phyloP scores from a whole-genome alignment of 495 filamentous ascomycete genomes.

The Annulohypoxylon maeteangense region DNA sequence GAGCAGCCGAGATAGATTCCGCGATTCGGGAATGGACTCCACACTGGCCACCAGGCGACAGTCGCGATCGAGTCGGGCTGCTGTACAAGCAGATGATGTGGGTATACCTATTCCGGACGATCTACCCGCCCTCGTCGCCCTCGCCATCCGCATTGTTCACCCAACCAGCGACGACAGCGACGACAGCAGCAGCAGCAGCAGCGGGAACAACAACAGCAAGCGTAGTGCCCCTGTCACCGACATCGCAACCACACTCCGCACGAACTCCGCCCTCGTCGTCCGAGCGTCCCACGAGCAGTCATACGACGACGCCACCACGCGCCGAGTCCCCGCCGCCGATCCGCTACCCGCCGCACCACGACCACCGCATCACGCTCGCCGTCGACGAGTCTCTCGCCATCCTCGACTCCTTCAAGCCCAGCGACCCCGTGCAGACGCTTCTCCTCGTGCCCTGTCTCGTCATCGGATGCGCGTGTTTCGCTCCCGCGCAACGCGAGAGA shows the following conservation, averaged over 20 bases:
- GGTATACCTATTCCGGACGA: conserved; percentile 89
- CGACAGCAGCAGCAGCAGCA: conserved; percentile 17
- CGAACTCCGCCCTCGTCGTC: conserved; percentile 45
- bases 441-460: conserved; percentile 90
- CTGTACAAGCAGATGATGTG: conserved; percentile 91
- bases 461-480: conserved; percentile 87
- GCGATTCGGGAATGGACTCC: conserved; percentile 82
- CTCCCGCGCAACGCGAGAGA: conserved; percentile 71
- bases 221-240: conserved; percentile 54
- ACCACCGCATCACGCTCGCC: conserved; percentile 74
- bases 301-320: conserved; percentile 40
- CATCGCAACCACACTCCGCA: conserved; percentile 55
- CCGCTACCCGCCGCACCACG: conserved; percentile 55
- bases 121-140: conserved; percentile 67
- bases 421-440: conserved; percentile 73
- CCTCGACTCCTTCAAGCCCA: conserved; percentile 68
- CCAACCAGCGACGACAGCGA: conserved; percentile 21
- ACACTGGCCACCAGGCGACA: conserved; percentile 72
- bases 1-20: conserved; percentile 80
- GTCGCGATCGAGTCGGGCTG: conserved; percentile 78
- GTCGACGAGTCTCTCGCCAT: conserved; percentile 80
- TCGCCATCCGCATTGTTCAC: conserved; percentile 45
- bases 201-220: conserved; percentile 17
- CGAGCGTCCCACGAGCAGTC: conserved; percentile 37
- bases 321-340: conserved; percentile 62